Evolutionary conservation across 805 yeast genomes (phyloP), one percentile per base, ranked within the genome.

Genomic region (Saturnispora dispora): DNA sequence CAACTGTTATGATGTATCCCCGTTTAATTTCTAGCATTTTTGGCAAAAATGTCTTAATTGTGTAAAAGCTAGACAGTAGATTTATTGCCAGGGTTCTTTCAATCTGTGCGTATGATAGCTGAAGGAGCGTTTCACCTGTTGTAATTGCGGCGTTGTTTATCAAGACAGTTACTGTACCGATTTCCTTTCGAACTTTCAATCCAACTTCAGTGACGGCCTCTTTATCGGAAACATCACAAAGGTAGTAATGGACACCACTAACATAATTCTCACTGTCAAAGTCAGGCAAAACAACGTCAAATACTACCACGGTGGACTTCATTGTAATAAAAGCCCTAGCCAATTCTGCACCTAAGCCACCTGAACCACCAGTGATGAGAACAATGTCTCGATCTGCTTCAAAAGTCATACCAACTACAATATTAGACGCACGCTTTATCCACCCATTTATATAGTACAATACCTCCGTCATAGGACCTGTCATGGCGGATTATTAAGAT

Each of bases 81-180:
- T 91, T 90, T 30, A 88, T 82, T 25, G 77, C 74, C 33, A 90
- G 68, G 2, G 82, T 77, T 33, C 68, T 69, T 53, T 82, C 82
- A 53, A 91, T 78, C 46, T 83, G 88, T 0, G 71, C 77, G 52
- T 73, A 74, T 1, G 75, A 58, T 48, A 81, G 63, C 5, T 83
- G 81, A 5, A 79, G 57, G 3, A 89, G 60, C 1, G 79, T 62
- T 54, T 78, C 76, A 0, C 88, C 87, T 11, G 69, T 68, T 36
- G 83, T 73, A 11, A 88, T 75, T 0, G 88, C 98, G 0, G 97
- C 98, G 64, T 91, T 90, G 65, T 90, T 90, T 47, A 91, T 75
- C 15, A 91, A 67, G 1, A 89, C 72, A 0, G 89, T 76, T 0
- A 86, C 82, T 0, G 58, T 58, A 0, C 95, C 95, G 42, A 78